A percentile compares a stretch with the other conserved stretches of the same genome.
These are phyloP conservation scores for Xylariales sp. DNA, from an alignment of 2,329 filamentous ascomycete species.

Conservation along the genomic window DNA sequence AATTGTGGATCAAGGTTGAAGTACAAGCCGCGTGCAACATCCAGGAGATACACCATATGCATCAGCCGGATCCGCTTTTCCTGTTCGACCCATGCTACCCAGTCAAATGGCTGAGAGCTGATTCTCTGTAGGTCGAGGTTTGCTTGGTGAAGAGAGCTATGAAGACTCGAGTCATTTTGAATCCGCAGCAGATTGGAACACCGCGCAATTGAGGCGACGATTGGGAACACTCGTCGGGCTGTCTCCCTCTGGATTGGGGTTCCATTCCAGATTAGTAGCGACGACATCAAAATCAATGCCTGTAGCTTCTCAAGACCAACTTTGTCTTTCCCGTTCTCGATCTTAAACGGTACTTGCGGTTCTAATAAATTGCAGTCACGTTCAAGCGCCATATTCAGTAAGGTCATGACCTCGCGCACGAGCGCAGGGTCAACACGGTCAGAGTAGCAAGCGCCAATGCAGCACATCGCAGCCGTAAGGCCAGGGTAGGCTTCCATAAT, in stretches of 20 bases:
- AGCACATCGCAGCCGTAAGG: constrained; percentile 76
- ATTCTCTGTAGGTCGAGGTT: constrained; percentile 59
- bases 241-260: constrained; percentile 72
- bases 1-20: constrained; percentile 76
- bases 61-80: constrained; percentile 75
- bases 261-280: constrained; percentile 77
- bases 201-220: constrained; percentile 67
- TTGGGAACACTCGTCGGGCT: constrained; percentile 68
- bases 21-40: constrained; percentile 74
- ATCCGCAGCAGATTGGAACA: constrained; percentile 67
- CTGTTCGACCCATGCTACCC: constrained; percentile 76
- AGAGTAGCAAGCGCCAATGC: constrained; percentile 80
- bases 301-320: constrained; percentile 74
- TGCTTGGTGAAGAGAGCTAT: constrained; percentile 71
- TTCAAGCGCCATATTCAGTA: constrained; percentile 68
- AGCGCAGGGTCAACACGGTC: constrained; percentile 65
- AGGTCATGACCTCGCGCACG: constrained; percentile 76
- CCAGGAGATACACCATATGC: constrained; percentile 72
- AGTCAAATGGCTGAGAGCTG: constrained; percentile 68
- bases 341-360: constrained; percentile 53
- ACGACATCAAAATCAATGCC: constrained; percentile 70
- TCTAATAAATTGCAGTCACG: constrained; percentile 62
- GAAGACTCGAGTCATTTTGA: constrained; percentile 59
- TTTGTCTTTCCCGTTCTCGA: constrained; percentile 53
- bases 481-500: constrained; percentile 74